Evolutionary conservation across 164 flowering plant genomes (phyloP), one percentile per base, ranked within the genome.

Genomic region (Liquidambar formosana): DNA sequence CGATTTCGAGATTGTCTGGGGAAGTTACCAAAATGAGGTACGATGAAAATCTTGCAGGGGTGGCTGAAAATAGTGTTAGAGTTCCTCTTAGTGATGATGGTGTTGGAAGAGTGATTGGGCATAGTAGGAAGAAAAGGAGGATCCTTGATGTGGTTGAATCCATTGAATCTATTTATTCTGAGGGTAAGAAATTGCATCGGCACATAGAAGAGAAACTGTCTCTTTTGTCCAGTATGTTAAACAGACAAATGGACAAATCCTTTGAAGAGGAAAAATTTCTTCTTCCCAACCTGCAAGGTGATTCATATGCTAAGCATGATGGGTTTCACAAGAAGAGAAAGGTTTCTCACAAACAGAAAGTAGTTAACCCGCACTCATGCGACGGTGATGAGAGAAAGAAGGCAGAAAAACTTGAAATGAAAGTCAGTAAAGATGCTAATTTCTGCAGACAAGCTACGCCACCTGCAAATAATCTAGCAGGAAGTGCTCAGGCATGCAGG

Each of bases 151-250:
- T 79, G 14, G 72, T 85, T 66, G 87, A 77, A 70, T 80, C 86
- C 49, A 51, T 82, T 66, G 79, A 71, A 66, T 45, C n/a, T 72
- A 64, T 85, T 72, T 62, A 66, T 57, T 72, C 78, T 8, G 73
- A 81, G 74, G 84, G 80, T 74, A 79, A 65, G 70, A 81, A 79
- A 61, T 58, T 79, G 74, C 77, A 66, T 61, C 46, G 65, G 66
- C 82, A 76, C 65, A 70, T 83, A 27, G 85, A 82, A 63, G 80
- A 81, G 57, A 75, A 80, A 54, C 68, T 82, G 14, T 69, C 85
- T 52, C 12, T 47, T 48, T 67, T 83, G 75, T 80, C 72, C 71
- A 76, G 66, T 57, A 71, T 72, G 67, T 52, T 83, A 63, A 45
- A 57, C 8, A 51, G 23, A 64, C 54, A 73, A 5, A 60, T 45